Base-by-base conservation (phyloP, 257 asterid genomes). In the Mitragyna speciosa region DNA sequence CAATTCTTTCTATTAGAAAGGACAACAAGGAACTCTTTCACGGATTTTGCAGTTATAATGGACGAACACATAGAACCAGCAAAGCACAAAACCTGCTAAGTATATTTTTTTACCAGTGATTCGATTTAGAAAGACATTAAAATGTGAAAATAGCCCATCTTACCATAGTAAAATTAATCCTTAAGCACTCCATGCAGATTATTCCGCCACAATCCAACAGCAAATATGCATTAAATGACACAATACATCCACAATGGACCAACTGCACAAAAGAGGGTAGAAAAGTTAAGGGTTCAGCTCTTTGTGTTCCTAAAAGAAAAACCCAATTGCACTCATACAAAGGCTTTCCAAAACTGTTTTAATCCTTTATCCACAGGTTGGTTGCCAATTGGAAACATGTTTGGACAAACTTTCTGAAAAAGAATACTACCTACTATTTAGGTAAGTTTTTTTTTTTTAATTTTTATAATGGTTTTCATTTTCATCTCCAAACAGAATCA, bases 211-310 rank as follows among this genome's bases (percentile, higher is more conserved):
- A 84, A 81, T 93, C 97, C 88, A 87, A 78, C 76, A 91, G 90
- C 88, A 90, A 78, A 84, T 90, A 93, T 73, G 89, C 81, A 76
- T 80, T 78, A 89, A 90, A 93, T 70, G 97, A 93, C 77, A 88
- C 97, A 45, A 91, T 81, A 73, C 97, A 93, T 82, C 97, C 97
- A 87, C 97, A 93, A 80, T 93, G 97, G 85, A 93, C 85, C 87
- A 86, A 76, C 97, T 90, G 94, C 87, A 73, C 9, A 69, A 41
- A 63, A 20, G 45, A 79, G 31, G 51, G 47, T 31, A 17, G 17
- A 33, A 72, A 72, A 66, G 7, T 56, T 61, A 16, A 70, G 30
- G 43, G 49, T 47, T 30, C 31, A 51, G 49, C 75, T 48, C 71
- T 59, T 73, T 49, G 19, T 61, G 51, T 64, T 48, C 24, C 12